Evolutionary conservation across 208 protist species (phyloP), one percentile per base, ranked within the genome.

Genomic region (Tritrichomonas musculus): DNA sequence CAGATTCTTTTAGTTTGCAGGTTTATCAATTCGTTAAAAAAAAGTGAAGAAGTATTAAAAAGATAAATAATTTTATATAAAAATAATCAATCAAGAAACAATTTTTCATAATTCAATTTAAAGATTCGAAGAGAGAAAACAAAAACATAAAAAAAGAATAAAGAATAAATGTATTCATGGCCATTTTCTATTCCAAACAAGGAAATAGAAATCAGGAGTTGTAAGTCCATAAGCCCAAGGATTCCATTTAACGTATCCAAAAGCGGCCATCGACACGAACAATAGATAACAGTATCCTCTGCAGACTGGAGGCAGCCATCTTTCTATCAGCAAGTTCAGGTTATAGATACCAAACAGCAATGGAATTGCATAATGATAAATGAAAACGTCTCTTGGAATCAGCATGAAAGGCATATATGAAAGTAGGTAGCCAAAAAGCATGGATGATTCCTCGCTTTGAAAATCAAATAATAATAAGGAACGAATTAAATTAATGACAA

Each of bases 291-390:
- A 50, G 22, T 39, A 88, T 33, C 47, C 77, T 57, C 8, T 88
- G 5, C 33, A 2, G 1, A 5, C 4, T 17, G 47, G 47, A 27
- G 77, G 30, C 8, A 88, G 39, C 9, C 33, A 0, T 5, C 27
- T 57, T 57, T 88, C 77, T 33, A 88, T 49, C 33, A 88, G 1
- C 0, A 33, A 30, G 5, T 33, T 27, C n/a, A 57, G 5, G 0
- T 49, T 60, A 9, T 55, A 60, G 9, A 88, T 88, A 57, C 47
- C 41, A 30, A 88, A 88, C 4, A 88, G 25, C 14, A 88, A 17
- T 20, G 77, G 77, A 57, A 88, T 88, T 53, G 47, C 41, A 36
- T 88, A 88, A 17, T 88, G 77, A 30, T 88, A 88, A 27, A 88
- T 4, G 17, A 88, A 88, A 0, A 30, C 39, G 17, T 88, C 77